Conservation (phyloP, 352 stramenopile species). For the Phytophthora tubulina region DNA sequence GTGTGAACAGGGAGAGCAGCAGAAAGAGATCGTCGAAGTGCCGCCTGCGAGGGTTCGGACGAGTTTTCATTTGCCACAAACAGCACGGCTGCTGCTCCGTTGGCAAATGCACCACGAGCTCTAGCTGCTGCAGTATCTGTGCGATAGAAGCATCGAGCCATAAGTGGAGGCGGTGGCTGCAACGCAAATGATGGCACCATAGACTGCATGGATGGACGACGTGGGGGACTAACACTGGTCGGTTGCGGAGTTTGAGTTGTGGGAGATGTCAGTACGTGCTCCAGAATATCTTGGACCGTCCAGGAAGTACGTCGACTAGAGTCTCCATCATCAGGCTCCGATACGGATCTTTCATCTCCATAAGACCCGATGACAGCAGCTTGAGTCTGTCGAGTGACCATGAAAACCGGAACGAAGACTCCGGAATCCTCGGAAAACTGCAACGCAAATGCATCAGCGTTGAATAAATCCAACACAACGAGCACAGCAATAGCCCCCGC, state of each 20-base stretch:
- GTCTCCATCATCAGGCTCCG: slow-evolving; percentile 31
- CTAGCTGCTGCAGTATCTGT: slow-evolving; percentile 49
- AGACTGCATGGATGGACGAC: slow-evolving; percentile 32
- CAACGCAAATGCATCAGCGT: slow-evolving; percentile 66
- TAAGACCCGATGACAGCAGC: slow-evolving; percentile 31
- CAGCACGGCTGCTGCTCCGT: slow-evolving; percentile 61
- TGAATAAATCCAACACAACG: slow-evolving; percentile 69
- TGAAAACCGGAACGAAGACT: slow-evolving; percentile 80
- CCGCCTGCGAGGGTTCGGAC: slow-evolving; percentile 36
- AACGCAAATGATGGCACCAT: slow-evolving; percentile 19
- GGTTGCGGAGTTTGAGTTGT: slow-evolving; percentile 9
- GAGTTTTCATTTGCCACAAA: slow-evolving; percentile 49
- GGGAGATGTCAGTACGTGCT: slow-evolving; percentile 21
- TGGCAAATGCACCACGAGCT: slow-evolving; percentile 52
- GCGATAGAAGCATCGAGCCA: slow-evolving; percentile 61
- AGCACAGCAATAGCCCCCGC: slow-evolving; percentile 64
- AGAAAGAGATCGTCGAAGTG: slow-evolving; percentile 32
- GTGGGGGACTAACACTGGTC: slow-evolving; percentile 2
- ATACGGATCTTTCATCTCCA: slow-evolving; percentile 20
- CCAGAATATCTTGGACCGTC: slow-evolving; percentile 33
- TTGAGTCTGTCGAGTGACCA: slow-evolving; percentile 46
- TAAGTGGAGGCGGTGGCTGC: slow-evolving; percentile 42
- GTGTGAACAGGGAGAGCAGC: slow-evolving; percentile 9
- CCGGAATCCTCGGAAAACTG: slow-evolving; percentile 57
- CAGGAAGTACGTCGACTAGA: slow-evolving; percentile 42